Evolutionary conservation across 208 protist genomes (phyloP).

Genomic region (Trichomonas tenax): DNA sequence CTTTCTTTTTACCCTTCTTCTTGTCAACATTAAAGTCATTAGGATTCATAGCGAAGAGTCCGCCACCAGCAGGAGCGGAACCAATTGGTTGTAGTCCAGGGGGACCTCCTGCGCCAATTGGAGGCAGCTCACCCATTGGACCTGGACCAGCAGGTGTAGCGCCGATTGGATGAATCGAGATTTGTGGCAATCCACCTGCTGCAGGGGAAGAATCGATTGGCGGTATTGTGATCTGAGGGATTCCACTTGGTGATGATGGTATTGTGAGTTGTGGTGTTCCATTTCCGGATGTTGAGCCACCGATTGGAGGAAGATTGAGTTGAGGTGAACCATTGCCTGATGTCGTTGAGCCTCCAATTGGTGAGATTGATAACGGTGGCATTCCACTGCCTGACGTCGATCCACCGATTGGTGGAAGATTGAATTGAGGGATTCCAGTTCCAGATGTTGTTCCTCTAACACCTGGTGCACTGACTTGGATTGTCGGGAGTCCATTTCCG

Average conservation of each 20-base stretch:
- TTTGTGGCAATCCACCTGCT: too few relatives aligned
- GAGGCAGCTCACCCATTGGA: background rate
- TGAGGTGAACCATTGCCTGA: background rate
- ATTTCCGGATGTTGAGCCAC: background rate
- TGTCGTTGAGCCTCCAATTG: background rate
- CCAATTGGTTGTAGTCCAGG: background rate
- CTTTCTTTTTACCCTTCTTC: background rate
- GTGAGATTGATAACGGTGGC: background rate
- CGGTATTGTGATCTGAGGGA: background rate
- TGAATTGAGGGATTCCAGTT: background rate
- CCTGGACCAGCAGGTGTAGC: background rate
- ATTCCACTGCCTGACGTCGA: background rate
- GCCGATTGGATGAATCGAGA: background rate
- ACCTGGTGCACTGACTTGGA: too few relatives aligned
- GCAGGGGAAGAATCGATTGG: too few relatives aligned
- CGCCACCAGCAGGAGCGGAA: background rate
- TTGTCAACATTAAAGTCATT: background rate
- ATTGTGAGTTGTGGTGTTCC: background rate
- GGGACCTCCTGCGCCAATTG: background rate
- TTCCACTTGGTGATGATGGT: background rate
- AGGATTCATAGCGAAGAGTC: background rate
- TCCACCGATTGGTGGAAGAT: background rate
- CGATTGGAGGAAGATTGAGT: background rate
- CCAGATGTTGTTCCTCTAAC: too few relatives aligned
- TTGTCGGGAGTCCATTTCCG: too few relatives aligned